phyloP scores from a whole-genome alignment of 2,329 filamentous ascomycete genomes.

The Akanthomyces uredinophilus region DNA sequence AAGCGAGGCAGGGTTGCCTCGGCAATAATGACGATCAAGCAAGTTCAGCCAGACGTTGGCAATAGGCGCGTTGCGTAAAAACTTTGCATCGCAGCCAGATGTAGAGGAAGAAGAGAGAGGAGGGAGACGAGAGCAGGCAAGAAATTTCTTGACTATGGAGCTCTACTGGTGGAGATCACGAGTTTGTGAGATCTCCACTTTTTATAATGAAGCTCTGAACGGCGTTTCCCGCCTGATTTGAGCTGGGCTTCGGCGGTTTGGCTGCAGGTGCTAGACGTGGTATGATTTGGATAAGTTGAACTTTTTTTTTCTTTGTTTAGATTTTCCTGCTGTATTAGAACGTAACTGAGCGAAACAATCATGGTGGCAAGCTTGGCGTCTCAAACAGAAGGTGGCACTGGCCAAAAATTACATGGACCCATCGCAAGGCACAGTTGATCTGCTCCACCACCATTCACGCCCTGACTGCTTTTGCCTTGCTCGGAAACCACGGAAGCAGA shows the following conservation, averaged over 20 bases:
- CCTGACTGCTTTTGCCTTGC: not conserved
- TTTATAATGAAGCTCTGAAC: not conserved
- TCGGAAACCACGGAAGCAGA: conserved; percentile 6
- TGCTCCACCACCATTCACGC: not conserved
- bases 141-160: conserved; percentile 12
- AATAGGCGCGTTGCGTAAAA: not conserved
- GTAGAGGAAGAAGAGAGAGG: not conserved
- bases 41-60: not conserved
- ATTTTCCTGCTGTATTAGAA: no score
- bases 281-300: not conserved
- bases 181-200: conserved; percentile 9
- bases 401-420: not conserved
- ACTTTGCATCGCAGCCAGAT: not conserved
- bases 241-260: not conserved
- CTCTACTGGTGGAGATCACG: conserved; percentile 6
- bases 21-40: not conserved
- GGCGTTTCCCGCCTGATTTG: not conserved
- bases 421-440: conserved; percentile 3
- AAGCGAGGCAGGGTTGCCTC: not conserved
- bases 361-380: not conserved
- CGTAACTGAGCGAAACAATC: not conserved
- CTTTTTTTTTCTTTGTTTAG: no score
- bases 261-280: not conserved
- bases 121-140: not conserved
- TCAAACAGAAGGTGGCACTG: not conserved